Base-by-base conservation (phyloP, 208 protist genomes). In the Leishmania mexicana region DNA sequence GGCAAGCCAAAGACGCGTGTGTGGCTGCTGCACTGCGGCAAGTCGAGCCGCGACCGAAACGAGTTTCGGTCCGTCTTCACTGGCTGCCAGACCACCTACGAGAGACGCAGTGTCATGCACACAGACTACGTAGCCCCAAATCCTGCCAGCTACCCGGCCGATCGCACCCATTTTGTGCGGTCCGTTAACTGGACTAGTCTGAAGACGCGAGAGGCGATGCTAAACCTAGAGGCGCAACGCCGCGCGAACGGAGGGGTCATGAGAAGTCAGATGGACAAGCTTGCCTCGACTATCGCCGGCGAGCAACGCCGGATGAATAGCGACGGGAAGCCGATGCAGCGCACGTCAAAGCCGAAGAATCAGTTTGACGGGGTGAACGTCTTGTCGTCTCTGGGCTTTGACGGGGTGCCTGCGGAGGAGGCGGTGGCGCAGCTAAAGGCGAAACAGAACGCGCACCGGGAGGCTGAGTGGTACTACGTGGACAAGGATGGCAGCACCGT, bases 341-440 rank as follows among this genome's bases (percentile, higher is more conserved):
- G 91, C 79, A 71, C 87, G 13, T 96, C 90, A 38, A 96, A 96
- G 80, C 94, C 93, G 11, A 96, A 95, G 79, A 93, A 84, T 80
- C 94, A 97, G 85, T 97, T 97, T 81, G 94, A 97, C 81, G 92
- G 90, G 21, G 79, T 96, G 24, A 93, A 91, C 38, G 70, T 91
- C 31, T 79, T 97, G 4, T 74, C 83, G 0, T 78, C 85, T 4
- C 88, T 97, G 40, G 93, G 94, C 57, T 94, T 90, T 57, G 84
- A 79, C 4, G 86, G 80, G 35, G 81, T 89, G 38, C 76, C 87
- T 24, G 19, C 67, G 15, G 92, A 91, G 57, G 92, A 96, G 85
- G 89, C 90, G 2, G 87, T 95, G 21, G 84, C 78, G 60, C 72
- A 87, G 79, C 82, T 97, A 42, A 88, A 85, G 84, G 83, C 85